A percentile compares a stretch with the other conserved stretches of the same genome.
phyloP scores from a whole-genome alignment of 345 rosid genomes.

The Anastatica hierochuntica region DNA sequence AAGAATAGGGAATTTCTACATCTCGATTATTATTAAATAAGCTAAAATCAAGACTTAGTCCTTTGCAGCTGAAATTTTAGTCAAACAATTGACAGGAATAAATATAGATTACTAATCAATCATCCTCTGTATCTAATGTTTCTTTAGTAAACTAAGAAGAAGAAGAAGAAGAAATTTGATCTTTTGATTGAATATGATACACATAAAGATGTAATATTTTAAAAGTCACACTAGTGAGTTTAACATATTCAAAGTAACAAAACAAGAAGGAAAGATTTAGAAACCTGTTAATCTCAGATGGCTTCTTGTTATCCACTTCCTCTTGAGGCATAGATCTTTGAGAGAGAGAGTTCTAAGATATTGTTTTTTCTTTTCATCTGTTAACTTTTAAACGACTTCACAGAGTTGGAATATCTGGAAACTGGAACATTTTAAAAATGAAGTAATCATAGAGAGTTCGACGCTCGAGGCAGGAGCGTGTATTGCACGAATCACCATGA shows the following conservation, averaged over 20 bases:
- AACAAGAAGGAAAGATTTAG: not conserved
- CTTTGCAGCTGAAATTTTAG: no score
- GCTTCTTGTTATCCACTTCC: constrained; percentile 21
- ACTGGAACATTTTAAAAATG: not conserved
- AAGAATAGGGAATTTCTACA: not conserved
- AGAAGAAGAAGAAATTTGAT: not conserved
- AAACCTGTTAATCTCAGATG: constrained; percentile 16
- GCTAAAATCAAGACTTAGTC: not conserved
- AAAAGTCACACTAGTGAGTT: not conserved
- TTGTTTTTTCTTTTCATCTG: not conserved
- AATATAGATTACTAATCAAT: not conserved
- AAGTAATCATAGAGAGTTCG: not conserved
- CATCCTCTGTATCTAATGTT: not conserved
- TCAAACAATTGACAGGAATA: no score
- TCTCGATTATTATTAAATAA: not conserved
- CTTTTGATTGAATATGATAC: not conserved
- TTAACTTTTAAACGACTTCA: not conserved
- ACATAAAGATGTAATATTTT: not conserved
- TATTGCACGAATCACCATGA: not conserved
- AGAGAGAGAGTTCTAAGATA: constrained; percentile 2
- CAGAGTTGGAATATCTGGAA: constrained; percentile 14
- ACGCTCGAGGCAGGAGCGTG: not conserved
- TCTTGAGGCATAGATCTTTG: constrained; percentile 26
- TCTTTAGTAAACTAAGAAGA: not conserved
- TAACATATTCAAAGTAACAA: not conserved